phyloP scores from a whole-genome alignment of 2,329 filamentous ascomycete species.

The Aspergillus sp. region DNA sequence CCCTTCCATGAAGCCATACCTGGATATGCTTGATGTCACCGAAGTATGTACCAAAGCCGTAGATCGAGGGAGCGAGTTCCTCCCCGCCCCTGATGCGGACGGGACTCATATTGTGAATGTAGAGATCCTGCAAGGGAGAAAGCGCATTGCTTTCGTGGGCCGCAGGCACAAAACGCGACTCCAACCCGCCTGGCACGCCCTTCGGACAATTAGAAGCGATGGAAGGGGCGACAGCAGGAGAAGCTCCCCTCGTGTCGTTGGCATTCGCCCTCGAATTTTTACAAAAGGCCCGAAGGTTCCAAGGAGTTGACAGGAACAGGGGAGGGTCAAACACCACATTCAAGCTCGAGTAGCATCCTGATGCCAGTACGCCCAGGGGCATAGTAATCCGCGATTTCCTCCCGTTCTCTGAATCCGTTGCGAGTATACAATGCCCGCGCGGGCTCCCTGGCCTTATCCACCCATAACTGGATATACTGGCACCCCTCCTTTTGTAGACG shows the following conservation, averaged over 20 bases:
- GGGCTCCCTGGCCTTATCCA: constrained; percentile 41
- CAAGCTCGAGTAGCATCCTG: constrained; percentile 35
- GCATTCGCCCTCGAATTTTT: neutral
- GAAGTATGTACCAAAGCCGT: constrained; percentile 20
- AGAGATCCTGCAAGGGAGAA: constrained; percentile 27
- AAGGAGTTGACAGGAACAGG: constrained; percentile 6
- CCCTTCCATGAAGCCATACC: constrained; percentile 32
- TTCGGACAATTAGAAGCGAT: constrained; percentile 15
- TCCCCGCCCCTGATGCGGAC: constrained; percentile 1
- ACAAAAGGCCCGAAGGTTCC: constrained; percentile 3
- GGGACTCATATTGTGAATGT: constrained; percentile 26
- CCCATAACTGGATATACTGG: constrained; percentile 46
- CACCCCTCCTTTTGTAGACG: constrained; percentile 42
- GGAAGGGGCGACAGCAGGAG: constrained; percentile 12
- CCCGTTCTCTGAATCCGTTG: constrained; percentile 41
- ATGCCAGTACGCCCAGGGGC: constrained; percentile 42
- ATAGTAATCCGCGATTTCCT: constrained; percentile 46
- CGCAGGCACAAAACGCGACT: constrained; percentile 13
- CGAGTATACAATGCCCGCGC: constrained; percentile 42
- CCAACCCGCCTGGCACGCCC: constrained; percentile 16
- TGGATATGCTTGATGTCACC: constrained; percentile 34
- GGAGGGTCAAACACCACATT: constrained; percentile 21
- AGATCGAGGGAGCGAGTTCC: neutral
- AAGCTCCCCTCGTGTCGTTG: neutral
- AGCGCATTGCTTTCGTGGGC: constrained; percentile 10